Evolutionary conservation across 2,329 filamentous ascomycete species (phyloP).

Genomic region (Arthrobotrys musiformis): DNA sequence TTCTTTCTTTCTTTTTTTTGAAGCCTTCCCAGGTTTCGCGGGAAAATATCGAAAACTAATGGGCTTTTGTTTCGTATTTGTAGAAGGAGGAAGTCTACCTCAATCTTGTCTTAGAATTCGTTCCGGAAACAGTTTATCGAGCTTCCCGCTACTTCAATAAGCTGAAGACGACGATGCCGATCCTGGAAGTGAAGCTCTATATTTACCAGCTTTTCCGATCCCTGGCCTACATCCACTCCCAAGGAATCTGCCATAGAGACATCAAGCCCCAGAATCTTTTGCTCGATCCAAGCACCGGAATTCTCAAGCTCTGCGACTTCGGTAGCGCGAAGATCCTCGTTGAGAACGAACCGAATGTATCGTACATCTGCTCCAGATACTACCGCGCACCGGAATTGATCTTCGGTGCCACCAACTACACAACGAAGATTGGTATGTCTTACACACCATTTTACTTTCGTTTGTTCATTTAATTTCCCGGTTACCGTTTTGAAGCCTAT

Average conservation of each 20-base stretch:
- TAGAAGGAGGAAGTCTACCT: constrained; percentile 99
- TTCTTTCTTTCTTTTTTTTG: neutral
- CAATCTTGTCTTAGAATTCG: constrained; percentile 96
- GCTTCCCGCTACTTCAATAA: constrained; percentile 99
- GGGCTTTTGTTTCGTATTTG: constrained; percentile 33
- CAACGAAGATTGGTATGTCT: constrained; percentile 94
- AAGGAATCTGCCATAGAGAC: constrained; percentile 98
- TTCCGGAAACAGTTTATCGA: constrained; percentile 97
- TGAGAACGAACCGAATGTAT: constrained; percentile 98
- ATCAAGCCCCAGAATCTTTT: constrained; percentile 99
- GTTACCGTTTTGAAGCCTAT: neutral
- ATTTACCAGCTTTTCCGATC: constrained; percentile 99
- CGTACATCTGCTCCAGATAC: constrained; percentile 99
- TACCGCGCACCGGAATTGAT: constrained; percentile 98
- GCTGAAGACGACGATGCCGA: constrained; percentile 99
- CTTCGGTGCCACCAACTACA: constrained; percentile 99
- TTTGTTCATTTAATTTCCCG: neutral
- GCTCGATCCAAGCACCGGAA: constrained; percentile 87
- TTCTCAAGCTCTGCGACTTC: constrained; percentile 98
- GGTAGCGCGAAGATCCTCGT: constrained; percentile 98
- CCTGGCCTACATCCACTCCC: constrained; percentile 97
- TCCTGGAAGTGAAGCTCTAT: constrained; percentile 98
- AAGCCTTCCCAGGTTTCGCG: neutral
- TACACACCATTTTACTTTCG: constrained; percentile 18
- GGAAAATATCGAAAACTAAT: neutral